Evolutionary conservation across 2,329 filamentous ascomycete genomes (phyloP), one percentile per base, ranked within the genome.

Genomic region (Onygenales sp.): DNA sequence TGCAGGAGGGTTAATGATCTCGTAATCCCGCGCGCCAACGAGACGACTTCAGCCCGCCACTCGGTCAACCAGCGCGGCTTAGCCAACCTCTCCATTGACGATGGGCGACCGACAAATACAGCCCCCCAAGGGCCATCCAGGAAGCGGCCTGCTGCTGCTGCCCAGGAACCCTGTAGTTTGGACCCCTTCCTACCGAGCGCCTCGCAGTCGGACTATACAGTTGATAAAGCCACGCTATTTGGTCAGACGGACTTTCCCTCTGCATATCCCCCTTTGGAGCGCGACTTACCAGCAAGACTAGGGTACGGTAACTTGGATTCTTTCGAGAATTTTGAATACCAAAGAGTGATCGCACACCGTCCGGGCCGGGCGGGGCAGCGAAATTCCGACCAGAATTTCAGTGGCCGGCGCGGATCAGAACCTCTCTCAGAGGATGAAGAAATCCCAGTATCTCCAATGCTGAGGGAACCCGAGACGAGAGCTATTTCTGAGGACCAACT

Each of bases 401-500:
- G 21, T 27, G 3, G 4, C 21, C 3, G 21, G 21, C 21, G 21
- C 21, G 21, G 21, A 27, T 27, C 21, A 27, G 21, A 27, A 27
- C 21, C 21, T 27, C 21, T 27, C 3, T 27, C 21, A 3, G 42
- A 9, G 42, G 42, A 44, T 44, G 42, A 44, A 44, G 13, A 13
- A 13, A 10, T 44, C 10, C 37, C 37, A 17, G 27, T 50, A 50
- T 31, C 11, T 13, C 48, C 21, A n/a, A 42, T 50, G 37, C 9
- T 50, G 11, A 11, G 9, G 9, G 80, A 88, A 59, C 82, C 80
- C 0, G 78, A 84, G 49, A 87, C 83, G 0, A 71, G 83, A 0
- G 79, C 82, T 0, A 90, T 93, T 6, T 85, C 84, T 0, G 84
- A 88, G 55, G 84, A 90, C 0, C 86, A 95, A 59, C 75, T 95